Percentiles rank a stretch among this genome's conserved stretches.
Conservation (phyloP, 345 rosid species). For the Gossypium arboreum region DNA sequence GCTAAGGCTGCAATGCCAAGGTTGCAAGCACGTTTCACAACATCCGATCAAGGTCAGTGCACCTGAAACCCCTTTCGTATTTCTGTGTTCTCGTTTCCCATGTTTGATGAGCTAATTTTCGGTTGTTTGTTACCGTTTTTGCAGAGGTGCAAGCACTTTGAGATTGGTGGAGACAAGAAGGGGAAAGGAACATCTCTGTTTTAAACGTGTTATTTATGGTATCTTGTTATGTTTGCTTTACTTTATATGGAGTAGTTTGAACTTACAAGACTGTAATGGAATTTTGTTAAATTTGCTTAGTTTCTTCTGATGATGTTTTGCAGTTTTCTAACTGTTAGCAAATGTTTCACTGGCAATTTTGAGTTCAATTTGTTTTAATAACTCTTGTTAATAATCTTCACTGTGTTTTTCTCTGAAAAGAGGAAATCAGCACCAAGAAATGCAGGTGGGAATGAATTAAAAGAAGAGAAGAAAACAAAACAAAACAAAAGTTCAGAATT, state of each 20-base stretch:
- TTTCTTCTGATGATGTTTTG: neutral
- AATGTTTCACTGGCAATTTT: neutral
- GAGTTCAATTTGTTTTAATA: neutral
- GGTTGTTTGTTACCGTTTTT: neutral
- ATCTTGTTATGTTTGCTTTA: neutral
- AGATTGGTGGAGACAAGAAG: slow-evolving; percentile 79
- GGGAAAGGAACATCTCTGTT: slow-evolving; percentile 77
- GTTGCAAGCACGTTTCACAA: slow-evolving; percentile 86
- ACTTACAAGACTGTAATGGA: neutral
- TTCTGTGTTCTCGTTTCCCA: neutral
- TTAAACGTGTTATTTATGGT: slow-evolving; percentile 19
- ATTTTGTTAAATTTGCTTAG: neutral
- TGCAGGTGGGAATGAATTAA: no score
- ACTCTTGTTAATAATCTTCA: no score
- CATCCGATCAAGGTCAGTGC: slow-evolving; percentile 64
- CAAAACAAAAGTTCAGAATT: no score
- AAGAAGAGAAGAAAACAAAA: no score
- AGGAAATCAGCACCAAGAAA: no score
- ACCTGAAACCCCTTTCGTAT: neutral
- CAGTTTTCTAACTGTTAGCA: neutral
- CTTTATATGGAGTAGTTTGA: neutral
- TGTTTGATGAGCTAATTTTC: neutral
- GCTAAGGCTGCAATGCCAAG: slow-evolving; percentile 81
- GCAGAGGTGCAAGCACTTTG: slow-evolving; percentile 83
- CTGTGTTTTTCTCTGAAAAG: no score